These are phyloP conservation scores for Jaapia argillacea DNA, from an alignment of 768 basidiomycete species.

Conservation along the genomic window DNA sequence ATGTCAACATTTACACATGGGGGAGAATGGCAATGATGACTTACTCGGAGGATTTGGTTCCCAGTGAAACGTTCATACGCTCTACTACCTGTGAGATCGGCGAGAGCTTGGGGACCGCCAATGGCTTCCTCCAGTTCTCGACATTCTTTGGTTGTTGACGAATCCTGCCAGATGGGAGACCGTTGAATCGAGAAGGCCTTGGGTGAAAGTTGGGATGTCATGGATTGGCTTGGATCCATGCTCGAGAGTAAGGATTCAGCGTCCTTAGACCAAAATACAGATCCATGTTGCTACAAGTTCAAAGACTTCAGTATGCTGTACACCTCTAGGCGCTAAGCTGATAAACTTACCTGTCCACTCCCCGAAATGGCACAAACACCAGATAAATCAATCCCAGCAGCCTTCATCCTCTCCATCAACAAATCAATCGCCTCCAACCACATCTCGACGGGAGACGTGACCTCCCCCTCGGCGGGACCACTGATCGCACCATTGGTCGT, in stretches of 20 bases:
- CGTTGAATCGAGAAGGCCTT: constrained; percentile 56
- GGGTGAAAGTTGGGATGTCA: constrained; percentile 51
- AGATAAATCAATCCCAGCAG: constrained; percentile 46
- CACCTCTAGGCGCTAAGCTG: not conserved
- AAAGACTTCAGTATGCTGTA: constrained; percentile 1
- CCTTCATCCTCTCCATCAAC: constrained; percentile 51
- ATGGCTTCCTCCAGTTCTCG: constrained; percentile 50
- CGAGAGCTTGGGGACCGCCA: constrained; percentile 62
- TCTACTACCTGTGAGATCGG: constrained; percentile 70
- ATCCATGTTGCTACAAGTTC: constrained; percentile 65
- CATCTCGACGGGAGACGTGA: constrained; percentile 52
- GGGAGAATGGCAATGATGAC: constrained; percentile 8
- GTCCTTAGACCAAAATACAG: constrained; percentile 67
- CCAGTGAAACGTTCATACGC: constrained; percentile 89
- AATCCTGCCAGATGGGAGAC: constrained; percentile 89
- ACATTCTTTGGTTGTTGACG: constrained; percentile 73
- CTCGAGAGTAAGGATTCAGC: constrained; percentile 41
- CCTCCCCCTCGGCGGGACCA: constrained; percentile 55
- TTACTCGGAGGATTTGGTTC: constrained; percentile 69
- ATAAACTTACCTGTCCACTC: constrained; percentile 66
- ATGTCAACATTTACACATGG: not conserved
- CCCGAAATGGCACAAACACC: constrained; percentile 61
- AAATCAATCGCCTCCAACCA: constrained; percentile 83
- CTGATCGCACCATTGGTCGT: constrained; percentile 57
- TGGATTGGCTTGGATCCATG: constrained; percentile 38